phyloP scores from a whole-genome alignment of 225 moss, liverwort and hornwort species.

The Sphagnum contortum region DNA sequence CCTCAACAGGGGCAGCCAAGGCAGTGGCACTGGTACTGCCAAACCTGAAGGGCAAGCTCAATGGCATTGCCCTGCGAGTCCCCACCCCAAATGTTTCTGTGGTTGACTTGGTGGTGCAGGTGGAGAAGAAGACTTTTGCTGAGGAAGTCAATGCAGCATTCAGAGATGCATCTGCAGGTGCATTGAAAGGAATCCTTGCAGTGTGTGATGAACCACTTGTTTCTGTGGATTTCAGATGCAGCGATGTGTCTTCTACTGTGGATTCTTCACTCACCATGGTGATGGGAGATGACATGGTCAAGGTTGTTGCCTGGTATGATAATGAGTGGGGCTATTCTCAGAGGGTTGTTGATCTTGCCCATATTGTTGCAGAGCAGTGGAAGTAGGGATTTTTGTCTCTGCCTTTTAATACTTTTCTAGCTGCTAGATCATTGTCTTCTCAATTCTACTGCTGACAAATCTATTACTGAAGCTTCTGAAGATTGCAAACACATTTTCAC shows the following conservation, averaged over 20 bases:
- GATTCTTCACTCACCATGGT: conserved; percentile 56
- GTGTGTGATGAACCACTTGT: conserved; percentile 48
- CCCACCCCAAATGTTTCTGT: conserved; percentile 55
- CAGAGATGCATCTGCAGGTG: conserved; percentile 29
- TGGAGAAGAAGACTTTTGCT: conserved; percentile 37
- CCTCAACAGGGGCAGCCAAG: conserved; percentile 50
- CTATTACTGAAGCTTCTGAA: too few relatives aligned
- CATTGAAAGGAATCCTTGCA: conserved; percentile 34
- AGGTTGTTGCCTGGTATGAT: conserved; percentile 56
- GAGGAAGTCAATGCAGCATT: conserved; percentile 44
- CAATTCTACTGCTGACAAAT: too few relatives aligned
- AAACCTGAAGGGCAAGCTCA: conserved; percentile 46
- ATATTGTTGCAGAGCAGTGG: conserved; percentile 36
- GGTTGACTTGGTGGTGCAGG: conserved; percentile 40
- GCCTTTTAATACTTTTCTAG: too few relatives aligned
- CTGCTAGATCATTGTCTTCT: too few relatives aligned
- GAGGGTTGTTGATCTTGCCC: conserved; percentile 49
- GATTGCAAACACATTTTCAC: too few relatives aligned
- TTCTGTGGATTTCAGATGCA: conserved; percentile 46
- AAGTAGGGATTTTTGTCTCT: too few relatives aligned
- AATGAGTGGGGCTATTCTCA: conserved; percentile 61
- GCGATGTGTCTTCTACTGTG: conserved; percentile 44
- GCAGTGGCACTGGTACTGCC: conserved; percentile 46
- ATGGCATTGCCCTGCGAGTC: conserved; percentile 48
- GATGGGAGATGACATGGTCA: conserved; percentile 58